phyloP scores from a whole-genome alignment of 108 stramenopile genomes.

The Schizochytrium sp. region DNA sequence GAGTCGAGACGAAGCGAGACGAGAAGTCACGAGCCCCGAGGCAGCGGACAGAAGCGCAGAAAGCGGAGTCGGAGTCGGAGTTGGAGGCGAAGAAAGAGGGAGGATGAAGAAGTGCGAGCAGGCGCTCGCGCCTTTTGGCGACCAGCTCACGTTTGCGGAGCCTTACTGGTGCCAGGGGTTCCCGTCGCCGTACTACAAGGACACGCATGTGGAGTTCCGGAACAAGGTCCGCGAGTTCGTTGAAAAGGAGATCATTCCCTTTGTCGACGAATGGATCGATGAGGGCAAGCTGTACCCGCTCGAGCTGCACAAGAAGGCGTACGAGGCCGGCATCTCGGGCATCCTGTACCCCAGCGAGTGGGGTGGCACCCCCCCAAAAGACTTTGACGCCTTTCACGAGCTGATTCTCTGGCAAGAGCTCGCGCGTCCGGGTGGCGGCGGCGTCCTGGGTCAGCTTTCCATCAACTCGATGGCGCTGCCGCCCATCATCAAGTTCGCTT shows the following conservation, averaged over 20 bases:
- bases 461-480: conserved; percentile 6
- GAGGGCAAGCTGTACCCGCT: neutral
- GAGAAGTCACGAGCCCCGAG: no score
- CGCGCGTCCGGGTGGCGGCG: neutral
- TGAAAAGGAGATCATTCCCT: conserved; percentile 1
- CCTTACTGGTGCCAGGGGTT: conserved; percentile 3
- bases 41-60: no score
- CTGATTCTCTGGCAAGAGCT: conserved; percentile 13
- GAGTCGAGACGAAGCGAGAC: no score
- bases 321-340: neutral
- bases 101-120: neutral
- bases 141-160: neutral
- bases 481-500: neutral
- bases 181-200: conserved; percentile 10
- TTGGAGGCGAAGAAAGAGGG: neutral
- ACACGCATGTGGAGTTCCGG: neutral
- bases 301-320: conserved; percentile 8
- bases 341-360: neutral
- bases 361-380: neutral
- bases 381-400: conserved; percentile 14
- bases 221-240: conserved; percentile 5
- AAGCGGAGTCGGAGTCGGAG: no score
- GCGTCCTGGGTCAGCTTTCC: neutral
- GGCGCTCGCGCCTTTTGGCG: neutral
- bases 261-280: neutral